Evolutionary conservation across 2,329 filamentous ascomycete species (phyloP).

Genomic region (Aureobasidium sp.): DNA sequence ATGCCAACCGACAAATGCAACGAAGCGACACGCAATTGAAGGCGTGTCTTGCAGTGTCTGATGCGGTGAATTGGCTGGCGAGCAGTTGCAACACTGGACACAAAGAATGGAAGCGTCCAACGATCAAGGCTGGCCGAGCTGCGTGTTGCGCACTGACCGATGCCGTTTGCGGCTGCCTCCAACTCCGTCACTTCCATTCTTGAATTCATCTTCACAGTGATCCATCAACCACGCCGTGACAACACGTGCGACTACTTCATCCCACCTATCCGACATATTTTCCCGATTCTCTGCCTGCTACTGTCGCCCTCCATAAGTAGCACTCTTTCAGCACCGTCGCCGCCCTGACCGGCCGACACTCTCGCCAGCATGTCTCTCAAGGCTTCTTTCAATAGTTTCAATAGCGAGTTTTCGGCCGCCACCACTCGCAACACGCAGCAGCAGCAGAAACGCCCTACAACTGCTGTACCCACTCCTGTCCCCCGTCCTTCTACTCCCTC

Average conservation of each 20-base stretch:
- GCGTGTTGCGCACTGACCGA: background rate
- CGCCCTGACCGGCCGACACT: background rate
- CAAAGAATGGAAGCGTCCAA: background rate
- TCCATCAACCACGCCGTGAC: background rate
- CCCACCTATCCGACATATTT: no score
- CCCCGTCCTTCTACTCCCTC: constrained; percentile 8
- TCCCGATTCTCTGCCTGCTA: background rate
- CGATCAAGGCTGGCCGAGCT: background rate
- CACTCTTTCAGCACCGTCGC: background rate
- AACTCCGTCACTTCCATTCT: background rate
- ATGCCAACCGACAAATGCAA: background rate
- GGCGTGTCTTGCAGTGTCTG: background rate
- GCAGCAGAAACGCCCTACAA: constrained; percentile 12
- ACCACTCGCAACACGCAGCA: constrained; percentile 24
- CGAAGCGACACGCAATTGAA: background rate
- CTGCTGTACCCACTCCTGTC: background rate
- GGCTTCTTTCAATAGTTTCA: constrained; percentile 25
- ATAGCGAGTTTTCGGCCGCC: constrained; percentile 26
- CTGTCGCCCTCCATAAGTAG: background rate
- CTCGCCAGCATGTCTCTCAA: constrained; percentile 25
- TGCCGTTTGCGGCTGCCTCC: constrained; percentile 4
- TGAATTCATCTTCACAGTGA: background rate
- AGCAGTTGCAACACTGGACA: background rate
- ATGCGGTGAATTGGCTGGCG: background rate
- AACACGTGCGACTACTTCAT: background rate